phyloP scores from a whole-genome alignment of 495 filamentous ascomycete genomes.

The Xylaria palmicola region DNA sequence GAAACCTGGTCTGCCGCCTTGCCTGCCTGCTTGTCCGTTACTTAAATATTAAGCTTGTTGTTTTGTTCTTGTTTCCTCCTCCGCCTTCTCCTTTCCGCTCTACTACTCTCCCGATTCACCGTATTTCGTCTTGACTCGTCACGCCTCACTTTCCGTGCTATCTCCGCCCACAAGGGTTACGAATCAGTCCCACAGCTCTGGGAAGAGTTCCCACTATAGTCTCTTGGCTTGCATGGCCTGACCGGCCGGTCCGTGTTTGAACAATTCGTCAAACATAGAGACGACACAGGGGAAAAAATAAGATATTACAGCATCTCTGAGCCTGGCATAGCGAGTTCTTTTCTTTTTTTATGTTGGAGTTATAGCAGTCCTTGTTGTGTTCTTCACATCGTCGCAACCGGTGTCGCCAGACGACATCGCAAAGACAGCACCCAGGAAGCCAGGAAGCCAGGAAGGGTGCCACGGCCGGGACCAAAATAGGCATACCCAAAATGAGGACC shows the following conservation, averaged over 20 bases:
- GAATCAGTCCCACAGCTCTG: slow-evolving; percentile 15
- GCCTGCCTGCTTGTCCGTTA: slow-evolving; percentile 15
- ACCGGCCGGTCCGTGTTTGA: not conserved
- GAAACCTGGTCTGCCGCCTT: not conserved
- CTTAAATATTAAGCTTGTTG: not conserved
- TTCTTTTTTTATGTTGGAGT: not conserved
- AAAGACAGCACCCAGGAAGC: not conserved
- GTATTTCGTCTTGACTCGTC: not conserved
- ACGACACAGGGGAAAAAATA: not conserved
- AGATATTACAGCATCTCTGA: not conserved
- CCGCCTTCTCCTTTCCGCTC: not conserved
- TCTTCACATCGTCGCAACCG: not conserved
- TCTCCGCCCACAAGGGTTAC: slow-evolving; percentile 4
- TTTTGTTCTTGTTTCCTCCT: not conserved
- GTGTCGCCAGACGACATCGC: not conserved
- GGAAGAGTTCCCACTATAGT: not conserved
- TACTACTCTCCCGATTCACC: not conserved
- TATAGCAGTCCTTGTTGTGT: not conserved
- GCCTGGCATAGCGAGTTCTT: not conserved
- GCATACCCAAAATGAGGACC: not conserved
- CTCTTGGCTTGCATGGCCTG: slow-evolving; percentile 8
- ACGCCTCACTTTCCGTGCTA: not conserved
- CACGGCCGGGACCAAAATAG: not conserved
- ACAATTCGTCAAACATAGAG: not conserved
- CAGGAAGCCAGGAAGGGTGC: not conserved